Base-by-base conservation (phyloP, 352 stramenopile genomes). In the Globisporangium sylvaticum region DNA sequence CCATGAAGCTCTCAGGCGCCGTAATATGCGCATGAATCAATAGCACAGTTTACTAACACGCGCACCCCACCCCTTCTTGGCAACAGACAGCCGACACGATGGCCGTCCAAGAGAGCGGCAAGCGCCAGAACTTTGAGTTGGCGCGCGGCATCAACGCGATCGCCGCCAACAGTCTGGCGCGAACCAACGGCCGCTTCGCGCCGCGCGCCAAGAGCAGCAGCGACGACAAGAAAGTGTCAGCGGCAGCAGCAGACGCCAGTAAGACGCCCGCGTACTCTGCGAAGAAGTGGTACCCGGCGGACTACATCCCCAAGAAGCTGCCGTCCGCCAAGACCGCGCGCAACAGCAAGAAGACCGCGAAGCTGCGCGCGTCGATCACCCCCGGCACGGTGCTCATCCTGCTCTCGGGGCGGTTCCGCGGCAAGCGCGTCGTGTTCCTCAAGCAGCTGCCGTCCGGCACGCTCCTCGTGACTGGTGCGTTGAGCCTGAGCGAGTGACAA, bases 361-460 rank as follows among this genome's bases (percentile, higher is more conserved):
- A 97, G 81, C 86, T 99, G 25, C 96, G 97, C 66, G 88, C 94
- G 66, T 97, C 91, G 62, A 98, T 99, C 86, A 97, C 88, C 42
- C 96, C 97, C 6, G 97, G 97, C 78, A 98, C 97, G 32, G 96
- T 99, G 56, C 85, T 99, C 58, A 99, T 99, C 76, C 80, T 99
- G 67, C 85, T 99, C 20, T 95, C 94, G 42, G 97, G 97, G 62
- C 94, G 97, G 70, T 99, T 99, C 86, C 90, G 94, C 76, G 97
- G 97, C 84, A 99, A 99, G 92, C 93, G 97, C 69, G 97, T 99
- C 20, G 97, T 99, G 27, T 99, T 98, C 81, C 87, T 99, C 37
- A 99, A 99, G 78, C 87, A 97, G 70, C 85, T 99, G 31, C 87
- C 94, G 65, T 99, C 96, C 42, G 98, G 97, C 67, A 84, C 98